Percentiles rank a stretch among this genome's conserved stretches.
These are phyloP conservation scores for Gremmenia infestans DNA, from an alignment of 2,329 filamentous ascomycete genomes.

Conservation along the genomic window DNA sequence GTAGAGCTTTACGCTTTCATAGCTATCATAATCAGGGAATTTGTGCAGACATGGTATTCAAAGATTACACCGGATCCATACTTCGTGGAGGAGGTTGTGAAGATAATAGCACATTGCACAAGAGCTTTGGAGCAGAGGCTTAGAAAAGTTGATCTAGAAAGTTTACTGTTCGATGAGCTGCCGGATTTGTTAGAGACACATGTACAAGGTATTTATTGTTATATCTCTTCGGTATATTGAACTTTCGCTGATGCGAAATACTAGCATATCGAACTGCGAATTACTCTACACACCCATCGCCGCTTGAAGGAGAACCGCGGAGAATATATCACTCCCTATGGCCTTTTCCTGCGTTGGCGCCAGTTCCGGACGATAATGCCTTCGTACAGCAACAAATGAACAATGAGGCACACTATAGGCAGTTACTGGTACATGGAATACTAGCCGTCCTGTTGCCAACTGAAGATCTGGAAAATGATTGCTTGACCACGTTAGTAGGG, in stretches of 20 bases:
- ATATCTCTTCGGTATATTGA: conserved; percentile 4
- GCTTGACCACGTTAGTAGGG: conserved; percentile 74
- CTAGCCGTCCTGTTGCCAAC: conserved; percentile 83
- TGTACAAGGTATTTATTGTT: conserved; percentile 58
- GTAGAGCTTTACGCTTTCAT: conserved; percentile 89
- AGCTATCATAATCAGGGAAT: conserved; percentile 83
- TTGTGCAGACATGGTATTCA: conserved; percentile 87
- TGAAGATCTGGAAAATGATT: conserved; percentile 85
- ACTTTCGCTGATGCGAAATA: conserved; percentile 6
- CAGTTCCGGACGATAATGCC: conserved; percentile 56
- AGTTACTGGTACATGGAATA: conserved; percentile 77
- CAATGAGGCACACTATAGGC: conserved; percentile 80
- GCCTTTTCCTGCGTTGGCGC: conserved; percentile 75
- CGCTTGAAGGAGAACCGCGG: conserved; percentile 57
- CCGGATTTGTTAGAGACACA: conserved; percentile 77
- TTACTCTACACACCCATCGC: conserved; percentile 50
- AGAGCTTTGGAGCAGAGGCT: conserved; percentile 81
- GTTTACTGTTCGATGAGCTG: conserved; percentile 80
- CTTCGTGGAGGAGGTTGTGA: conserved; percentile 83
- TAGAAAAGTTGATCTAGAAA: conserved; percentile 75
- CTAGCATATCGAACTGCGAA: conserved; percentile 70
- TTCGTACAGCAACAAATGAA: conserved; percentile 58
- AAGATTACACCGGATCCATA: conserved; percentile 87
- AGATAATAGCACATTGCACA: conserved; percentile 89
- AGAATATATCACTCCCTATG: conserved; percentile 78